Evolutionary conservation across 805 yeast species (phyloP), one percentile per base, ranked within the genome.

Genomic region (Starmerella etchellsii): DNA sequence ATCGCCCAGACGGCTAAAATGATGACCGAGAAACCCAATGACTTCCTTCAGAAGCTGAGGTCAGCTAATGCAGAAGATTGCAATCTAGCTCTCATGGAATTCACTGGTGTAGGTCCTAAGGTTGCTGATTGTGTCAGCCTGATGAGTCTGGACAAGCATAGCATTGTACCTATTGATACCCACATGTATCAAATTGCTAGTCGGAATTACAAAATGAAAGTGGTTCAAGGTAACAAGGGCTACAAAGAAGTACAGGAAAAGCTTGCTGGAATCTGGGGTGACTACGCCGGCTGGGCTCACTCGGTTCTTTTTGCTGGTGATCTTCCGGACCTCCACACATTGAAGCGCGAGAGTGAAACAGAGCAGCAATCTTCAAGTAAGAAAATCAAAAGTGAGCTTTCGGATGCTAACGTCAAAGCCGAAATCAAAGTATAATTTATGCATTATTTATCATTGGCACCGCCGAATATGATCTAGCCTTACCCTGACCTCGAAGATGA

Each of bases 211-310:
- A 73, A 72, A 49, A 59, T 79, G 59, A 49, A 44, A 32, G 49
- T 45, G 10, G 39, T 34, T 22, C 74, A 66, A 44, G 46, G 49
- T 10, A 68, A 67, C 37, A 67, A 61, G 23, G 59, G 69, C 4
- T 78, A 79, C 55, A 69, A 64, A 30, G 65, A 68, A 19, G 78
- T 84, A 6, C 67, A 84, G 33, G 53, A 55, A 8, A 72, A 69
- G 55, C 77, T 88, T 56, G 66, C 69, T 34, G 66, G 67, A 0
- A 62, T 76, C 33, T 91, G 95, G 88, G 96, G 95, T 0, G 72
- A 71, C 1, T 81, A 80, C 56, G 96, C 98, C 2, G 98, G 98
- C 0, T 91, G 98, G 98, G 97, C 97, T 0, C 98, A 88, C 54
- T 80, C 88, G n/a, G 84, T 88, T 10, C 65, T 87, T 42, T 87